These are phyloP conservation scores for Gossypium sturtianum DNA, from an alignment of 345 rosid species.

Conservation along the genomic window DNA sequence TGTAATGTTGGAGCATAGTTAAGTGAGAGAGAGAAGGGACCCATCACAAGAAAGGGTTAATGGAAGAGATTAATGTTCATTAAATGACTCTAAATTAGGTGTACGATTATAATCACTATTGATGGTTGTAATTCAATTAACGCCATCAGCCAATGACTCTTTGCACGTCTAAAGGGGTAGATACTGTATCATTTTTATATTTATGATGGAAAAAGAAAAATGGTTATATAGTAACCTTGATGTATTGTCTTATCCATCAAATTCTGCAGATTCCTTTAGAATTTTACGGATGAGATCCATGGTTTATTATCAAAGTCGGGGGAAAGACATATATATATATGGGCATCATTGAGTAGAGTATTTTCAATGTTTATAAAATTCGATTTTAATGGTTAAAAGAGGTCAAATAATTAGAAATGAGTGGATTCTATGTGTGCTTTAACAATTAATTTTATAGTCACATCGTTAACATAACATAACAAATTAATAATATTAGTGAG, in stretches of 20 bases:
- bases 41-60: background rate
- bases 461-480: too few relatives aligned
- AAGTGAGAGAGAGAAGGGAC: background rate
- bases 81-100: background rate
- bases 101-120: background rate
- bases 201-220: too few relatives aligned
- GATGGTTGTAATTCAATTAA: background rate
- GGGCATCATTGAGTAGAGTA: too few relatives aligned
- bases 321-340: background rate
- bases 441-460: too few relatives aligned
- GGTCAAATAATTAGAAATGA: too few relatives aligned
- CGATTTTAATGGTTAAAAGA: too few relatives aligned
- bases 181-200: background rate
- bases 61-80: background rate
- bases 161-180: constrained; percentile 16
- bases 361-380: too few relatives aligned
- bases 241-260: constrained; percentile 8
- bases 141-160: constrained; percentile 2
- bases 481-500: too few relatives aligned
- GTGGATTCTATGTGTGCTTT: too few relatives aligned
- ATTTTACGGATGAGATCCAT: constrained; percentile 27
- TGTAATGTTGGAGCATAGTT: background rate
- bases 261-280: constrained; percentile 24
- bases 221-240: background rate
- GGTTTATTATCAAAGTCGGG: background rate